Conservation (phyloP, 176 grass and related monocot genomes). For the Elymus sibiricus region DNA sequence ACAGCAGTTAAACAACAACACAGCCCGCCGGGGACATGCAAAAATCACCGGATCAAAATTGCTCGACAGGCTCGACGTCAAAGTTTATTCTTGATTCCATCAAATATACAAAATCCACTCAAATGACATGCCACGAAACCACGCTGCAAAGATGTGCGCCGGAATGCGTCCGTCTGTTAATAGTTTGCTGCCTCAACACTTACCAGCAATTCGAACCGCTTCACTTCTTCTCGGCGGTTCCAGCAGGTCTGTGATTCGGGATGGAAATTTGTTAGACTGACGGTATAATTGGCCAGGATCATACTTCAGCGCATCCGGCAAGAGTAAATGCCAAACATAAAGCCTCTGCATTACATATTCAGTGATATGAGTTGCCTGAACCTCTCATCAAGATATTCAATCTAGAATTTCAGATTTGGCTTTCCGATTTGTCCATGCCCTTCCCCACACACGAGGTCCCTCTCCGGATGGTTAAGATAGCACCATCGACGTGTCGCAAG, state of each 20-base stretch:
- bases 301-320: not conserved
- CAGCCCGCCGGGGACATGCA: too few relatives aligned
- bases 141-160: not conserved
- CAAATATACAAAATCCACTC: not conserved
- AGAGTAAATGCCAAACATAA: not conserved
- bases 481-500: not conserved
- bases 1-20: not conserved
- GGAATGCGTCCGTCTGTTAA: not conserved
- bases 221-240: conserved; percentile 19
- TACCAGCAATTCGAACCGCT: not conserved
- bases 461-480: conserved; percentile 1
- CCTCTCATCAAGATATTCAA: not conserved
- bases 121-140: not conserved
- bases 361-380: not conserved
- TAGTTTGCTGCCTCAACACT: not conserved
- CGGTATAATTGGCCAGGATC: not conserved
- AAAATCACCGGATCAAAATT: not conserved
- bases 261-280: not conserved
- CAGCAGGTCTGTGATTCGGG: conserved; percentile 18
- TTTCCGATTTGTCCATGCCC: conserved; percentile 1
- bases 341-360: not conserved
- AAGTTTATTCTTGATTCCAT: not conserved
- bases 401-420: not conserved
- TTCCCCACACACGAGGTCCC: not conserved
- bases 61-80: not conserved